Base-by-base conservation (phyloP, 2,329 filamentous ascomycete species). In the Colletotrichum orbiculare region DNA sequence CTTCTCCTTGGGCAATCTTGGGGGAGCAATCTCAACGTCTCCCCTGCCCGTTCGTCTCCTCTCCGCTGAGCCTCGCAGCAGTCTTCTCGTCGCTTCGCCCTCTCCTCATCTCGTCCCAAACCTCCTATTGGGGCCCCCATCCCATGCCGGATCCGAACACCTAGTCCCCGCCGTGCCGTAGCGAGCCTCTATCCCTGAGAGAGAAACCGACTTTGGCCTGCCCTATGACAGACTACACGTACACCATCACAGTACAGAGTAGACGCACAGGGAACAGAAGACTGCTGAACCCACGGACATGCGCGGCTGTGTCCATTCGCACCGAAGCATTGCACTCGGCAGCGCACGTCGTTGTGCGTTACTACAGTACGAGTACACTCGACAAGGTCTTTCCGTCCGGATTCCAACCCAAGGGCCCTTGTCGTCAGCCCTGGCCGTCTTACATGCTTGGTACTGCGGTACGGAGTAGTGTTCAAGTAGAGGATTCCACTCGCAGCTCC, bases 371-470 rank as follows among this genome's bases (percentile, higher is more conserved):
- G 25, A 25, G 25, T 5, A 25, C 4, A 25, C 4, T 25, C 25
- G 25, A 25, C 25, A 25, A 25, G 25, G 25, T 5, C 46, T 33
- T 25, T n/a, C 12, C 47, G 37, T 46, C 61, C 33, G 17, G 13
- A 42, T 33, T 34, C 57, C 47, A 25, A 25, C 33, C 57, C 47
- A 25, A 25, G 25, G 25, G 25, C 25, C 57, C 57, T 57, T 55
- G 45, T 61, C 57, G 38, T 55, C 62, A 50, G 46, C 58, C 57
- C 58, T 56, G 62, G 47, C 45, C 42, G 54, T 37, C 58, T 56
- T 25, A 25, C 25, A 25, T 25, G 25, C 25, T 25, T 25, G 25
- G 25, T 25, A 25, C 25, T 25, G 25, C 4, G 25, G 25, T 25
- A 25, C 25, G 3, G 25, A 25, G 4, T 25, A 25, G 25, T 25